A percentile compares a stretch with the other conserved stretches of the same genome.
phyloP scores from a whole-genome alignment of 1,284 basidiomycete genomes.

The Microbotryum saponariae region DNA sequence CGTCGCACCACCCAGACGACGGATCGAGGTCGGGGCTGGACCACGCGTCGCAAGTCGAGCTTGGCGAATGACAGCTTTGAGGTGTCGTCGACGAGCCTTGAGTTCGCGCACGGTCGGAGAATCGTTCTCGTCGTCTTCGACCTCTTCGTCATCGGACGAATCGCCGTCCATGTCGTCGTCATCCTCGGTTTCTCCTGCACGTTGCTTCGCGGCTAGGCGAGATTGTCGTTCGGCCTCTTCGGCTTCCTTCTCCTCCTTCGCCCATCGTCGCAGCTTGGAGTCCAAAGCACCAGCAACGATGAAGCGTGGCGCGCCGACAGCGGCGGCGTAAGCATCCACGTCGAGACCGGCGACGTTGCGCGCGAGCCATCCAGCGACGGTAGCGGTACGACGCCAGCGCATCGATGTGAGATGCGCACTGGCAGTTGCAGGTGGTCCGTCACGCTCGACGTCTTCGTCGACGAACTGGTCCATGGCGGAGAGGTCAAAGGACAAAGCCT shows the following conservation, averaged over 20 bases:
- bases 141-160: slow-evolving; percentile 34
- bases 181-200: slow-evolving; percentile 21
- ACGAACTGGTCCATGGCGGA: slow-evolving; percentile 16
- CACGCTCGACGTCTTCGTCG: slow-evolving; percentile 49
- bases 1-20: slow-evolving; percentile 17
- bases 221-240: slow-evolving; percentile 33
- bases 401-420: slow-evolving; percentile 48
- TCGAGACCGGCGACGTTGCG: slow-evolving; percentile 67
- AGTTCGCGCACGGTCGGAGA: slow-evolving; percentile 22
- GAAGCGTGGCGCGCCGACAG: slow-evolving; percentile 28
- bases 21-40: neutral
- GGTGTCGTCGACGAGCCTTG: slow-evolving; percentile 41
- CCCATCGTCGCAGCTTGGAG: slow-evolving; percentile 63
- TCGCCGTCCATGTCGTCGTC: slow-evolving; percentile 28
- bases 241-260: slow-evolving; percentile 56
- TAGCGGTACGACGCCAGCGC: slow-evolving; percentile 66
- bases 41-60: slow-evolving; percentile 17
- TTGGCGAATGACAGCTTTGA: slow-evolving; percentile 40
- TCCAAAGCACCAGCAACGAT: slow-evolving; percentile 58
- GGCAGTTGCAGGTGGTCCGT: slow-evolving; percentile 52
- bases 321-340: slow-evolving; percentile 44
- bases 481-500: slow-evolving; percentile 64
- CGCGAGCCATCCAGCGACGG: slow-evolving; percentile 62
- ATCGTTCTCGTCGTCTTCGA: slow-evolving; percentile 36
- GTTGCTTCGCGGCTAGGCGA: slow-evolving; percentile 15